Percentiles rank a stretch among this genome's conserved stretches.
Evolutionary conservation across 1,284 basidiomycete genomes (phyloP).

Genomic region (Trichosporon ovoides): DNA sequence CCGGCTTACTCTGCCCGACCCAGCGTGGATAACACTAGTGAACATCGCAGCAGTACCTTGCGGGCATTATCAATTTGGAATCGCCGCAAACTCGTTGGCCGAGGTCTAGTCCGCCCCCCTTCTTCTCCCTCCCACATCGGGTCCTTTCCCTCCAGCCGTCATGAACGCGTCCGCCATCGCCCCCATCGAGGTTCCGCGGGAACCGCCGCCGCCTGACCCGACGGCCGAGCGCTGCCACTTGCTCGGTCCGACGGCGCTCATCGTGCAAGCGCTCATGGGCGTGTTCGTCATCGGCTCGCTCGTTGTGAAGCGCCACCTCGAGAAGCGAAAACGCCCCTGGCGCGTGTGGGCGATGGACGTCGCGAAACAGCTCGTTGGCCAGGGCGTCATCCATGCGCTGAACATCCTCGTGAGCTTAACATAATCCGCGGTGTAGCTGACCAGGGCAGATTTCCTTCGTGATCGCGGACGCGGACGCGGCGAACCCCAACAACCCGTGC

Average conservation of each 20-base stretch:
- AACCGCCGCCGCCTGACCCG: conserved; percentile 48
- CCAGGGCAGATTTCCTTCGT: conserved; percentile 43
- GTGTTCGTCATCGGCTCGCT: conserved; percentile 77
- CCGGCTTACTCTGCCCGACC: no score
- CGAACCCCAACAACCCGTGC: conserved; percentile 70
- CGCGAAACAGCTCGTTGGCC: conserved; percentile 85
- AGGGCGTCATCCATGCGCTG: conserved; percentile 79
- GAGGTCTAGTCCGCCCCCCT: neutral
- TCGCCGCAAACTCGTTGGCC: neutral
- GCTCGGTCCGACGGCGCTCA: conserved; percentile 50
- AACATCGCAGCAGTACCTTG: no score
- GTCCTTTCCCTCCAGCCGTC: neutral
- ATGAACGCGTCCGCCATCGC: neutral
- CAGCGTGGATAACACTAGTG: no score
- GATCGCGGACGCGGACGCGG: conserved; percentile 54
- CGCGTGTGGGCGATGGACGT: conserved; percentile 85
- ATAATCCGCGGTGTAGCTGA: neutral
- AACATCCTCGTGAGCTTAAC: conserved; percentile 66
- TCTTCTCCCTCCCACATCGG: neutral
- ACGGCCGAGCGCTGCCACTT: conserved; percentile 48
- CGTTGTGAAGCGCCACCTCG: conserved; percentile 80
- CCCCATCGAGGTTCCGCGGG: conserved; percentile 42
- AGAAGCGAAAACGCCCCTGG: conserved; percentile 81
- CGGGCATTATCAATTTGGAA: neutral
- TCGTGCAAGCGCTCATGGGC: conserved; percentile 58